A percentile compares a stretch with the other conserved stretches of the same genome.
phyloP scores from a whole-genome alignment of 495 filamentous ascomycete species.

The Aspergillus sclerotiicarbonarius region DNA sequence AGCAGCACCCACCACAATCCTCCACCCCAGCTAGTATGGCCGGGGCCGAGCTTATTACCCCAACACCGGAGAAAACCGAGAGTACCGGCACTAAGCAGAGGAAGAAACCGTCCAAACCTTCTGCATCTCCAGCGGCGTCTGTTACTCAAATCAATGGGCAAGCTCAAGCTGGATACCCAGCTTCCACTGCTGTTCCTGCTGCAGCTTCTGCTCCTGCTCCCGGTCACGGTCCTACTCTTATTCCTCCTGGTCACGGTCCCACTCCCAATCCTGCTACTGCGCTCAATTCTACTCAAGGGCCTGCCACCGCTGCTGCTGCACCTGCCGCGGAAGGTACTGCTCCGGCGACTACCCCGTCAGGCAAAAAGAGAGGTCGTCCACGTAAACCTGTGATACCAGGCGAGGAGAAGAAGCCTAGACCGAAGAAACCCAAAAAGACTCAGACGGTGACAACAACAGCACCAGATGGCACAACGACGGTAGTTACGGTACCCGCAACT shows the following conservation, averaged over 20 bases:
- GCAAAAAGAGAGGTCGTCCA: slow-evolving; percentile 21
- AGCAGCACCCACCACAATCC: slow-evolving; percentile 8
- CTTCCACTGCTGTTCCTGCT: background rate
- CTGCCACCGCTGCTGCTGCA: background rate
- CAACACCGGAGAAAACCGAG: slow-evolving; percentile 9
- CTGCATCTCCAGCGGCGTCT: slow-evolving; percentile 6
- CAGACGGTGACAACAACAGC: background rate
- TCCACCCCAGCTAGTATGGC: slow-evolving; percentile 1
- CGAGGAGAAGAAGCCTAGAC: slow-evolving; percentile 19
- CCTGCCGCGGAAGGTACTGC: background rate
- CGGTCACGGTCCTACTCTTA: background rate
- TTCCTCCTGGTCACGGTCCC: background rate
- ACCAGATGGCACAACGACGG: slow-evolving; percentile 4
- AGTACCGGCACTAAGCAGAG: slow-evolving; percentile 6
- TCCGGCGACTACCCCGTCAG: slow-evolving; percentile 6
- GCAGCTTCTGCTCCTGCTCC: background rate
- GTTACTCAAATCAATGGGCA: background rate
- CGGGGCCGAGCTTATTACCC: background rate
- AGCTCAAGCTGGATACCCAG: background rate
- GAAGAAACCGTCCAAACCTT: slow-evolving; percentile 10
- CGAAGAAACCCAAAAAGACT: slow-evolving; percentile 17
- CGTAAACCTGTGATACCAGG: slow-evolving; percentile 20
- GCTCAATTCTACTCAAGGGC: background rate
- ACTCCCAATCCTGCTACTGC: slow-evolving; percentile 6
- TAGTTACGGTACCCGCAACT: background rate